Conservation (phyloP, 148 eudicot genomes). For the Talinum fruticosum region DNA sequence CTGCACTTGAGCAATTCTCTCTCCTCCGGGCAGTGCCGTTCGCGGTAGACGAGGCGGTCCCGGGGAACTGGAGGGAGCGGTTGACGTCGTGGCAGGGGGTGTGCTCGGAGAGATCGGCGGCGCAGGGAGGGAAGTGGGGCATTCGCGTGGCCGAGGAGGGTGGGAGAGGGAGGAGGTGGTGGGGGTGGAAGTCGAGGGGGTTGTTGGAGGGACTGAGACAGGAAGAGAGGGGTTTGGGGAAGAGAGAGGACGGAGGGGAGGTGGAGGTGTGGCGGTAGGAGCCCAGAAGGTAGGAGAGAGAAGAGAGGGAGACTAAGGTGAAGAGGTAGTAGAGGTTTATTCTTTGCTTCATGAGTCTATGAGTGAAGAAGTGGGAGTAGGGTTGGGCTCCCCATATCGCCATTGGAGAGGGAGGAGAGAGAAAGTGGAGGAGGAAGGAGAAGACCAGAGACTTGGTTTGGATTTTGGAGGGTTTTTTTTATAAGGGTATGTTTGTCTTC, state of each 20-base stretch:
- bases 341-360: constrained; percentile 19
- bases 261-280: constrained; percentile 21
- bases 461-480: constrained; percentile 6
- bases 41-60: constrained; percentile 47
- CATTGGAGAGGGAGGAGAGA: not conserved
- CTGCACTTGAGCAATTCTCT: constrained; percentile 48
- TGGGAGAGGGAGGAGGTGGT: constrained; percentile 34
- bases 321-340: constrained; percentile 22
- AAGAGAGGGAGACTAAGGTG: constrained; percentile 20
- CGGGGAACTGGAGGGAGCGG: constrained; percentile 58
- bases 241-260: constrained; percentile 17
- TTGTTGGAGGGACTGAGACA: constrained; percentile 8
- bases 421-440: not conserved
- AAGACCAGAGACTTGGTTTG: too few species aligned
- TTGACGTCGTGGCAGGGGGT: constrained; percentile 73
- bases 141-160: constrained; percentile 33
- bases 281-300: constrained; percentile 31
- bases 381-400: constrained; percentile 3
- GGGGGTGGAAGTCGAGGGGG: constrained; percentile 57
- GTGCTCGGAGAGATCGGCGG: constrained; percentile 46
- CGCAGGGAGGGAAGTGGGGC: constrained; percentile 49
- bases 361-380: constrained; percentile 8
- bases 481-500: constrained; percentile 1
- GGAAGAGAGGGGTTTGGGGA: constrained; percentile 17
- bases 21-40: constrained; percentile 72